Base-by-base conservation (phyloP, 164 flowering plant species). In the Nymphaea colorata region DNA sequence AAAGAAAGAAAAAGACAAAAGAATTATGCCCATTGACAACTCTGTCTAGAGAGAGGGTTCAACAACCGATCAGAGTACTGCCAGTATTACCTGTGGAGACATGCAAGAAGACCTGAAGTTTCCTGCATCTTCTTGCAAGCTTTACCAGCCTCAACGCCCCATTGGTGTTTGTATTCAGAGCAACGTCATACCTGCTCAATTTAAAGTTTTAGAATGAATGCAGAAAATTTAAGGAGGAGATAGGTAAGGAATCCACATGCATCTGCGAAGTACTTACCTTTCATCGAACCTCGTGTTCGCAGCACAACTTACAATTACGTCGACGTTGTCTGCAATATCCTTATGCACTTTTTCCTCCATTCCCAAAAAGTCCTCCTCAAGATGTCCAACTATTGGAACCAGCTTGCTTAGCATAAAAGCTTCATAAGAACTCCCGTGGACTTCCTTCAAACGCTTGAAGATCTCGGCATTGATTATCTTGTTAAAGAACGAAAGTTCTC, bases 261-360 rank as follows among this genome's bases (percentile, higher is more conserved):
- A 25, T 25, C 36, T 25, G 36, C 36, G 0, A 25, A 25, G 36
- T 25, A 25, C 36, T 25, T 64, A 90, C 98, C 98, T 89, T 78
- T 89, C 97, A 70, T 91, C 91, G 62, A 91, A 91, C 60, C 92
- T 89, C 44, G 98, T 93, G 74, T 82, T 93, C 5, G 97, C 97
- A 7, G 98, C 96, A 18, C 96, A 91, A 47, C 91, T 91, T 6
- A 93, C 79, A 51, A 91, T 85, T 41, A 89, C 67, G 61, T 93
- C 89, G 6, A 93, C 88, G 62, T 89, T 88, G 61, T 77, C 73
- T 4, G 86, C 77, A 61, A 91, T 80, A 57, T 67, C 43, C 68
- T 80, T 68, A 7, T 80, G 79, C 65, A 77, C 43, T 18, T 79
- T 79, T 61, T 67, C 76, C 60, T 84, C 84, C 18, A 91, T 42